Percentiles rank a stretch among this genome's conserved stretches.
These are phyloP conservation scores for Waltiozyma sp. DNA, from an alignment of 1,139 yeast species.

Conservation along the genomic window DNA sequence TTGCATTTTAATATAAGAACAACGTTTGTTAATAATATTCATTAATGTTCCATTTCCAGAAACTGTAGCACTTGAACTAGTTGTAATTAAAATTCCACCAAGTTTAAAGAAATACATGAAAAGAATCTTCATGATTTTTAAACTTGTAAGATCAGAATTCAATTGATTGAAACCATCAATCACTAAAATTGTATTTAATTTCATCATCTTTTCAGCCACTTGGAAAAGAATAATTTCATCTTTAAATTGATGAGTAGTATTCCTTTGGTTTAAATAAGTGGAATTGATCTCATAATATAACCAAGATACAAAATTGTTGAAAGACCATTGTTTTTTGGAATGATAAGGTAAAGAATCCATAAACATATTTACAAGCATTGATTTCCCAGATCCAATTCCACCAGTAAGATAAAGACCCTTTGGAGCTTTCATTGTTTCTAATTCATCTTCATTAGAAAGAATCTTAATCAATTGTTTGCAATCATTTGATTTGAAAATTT, in stretches of 20 bases:
- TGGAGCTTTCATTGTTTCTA: conserved; percentile 53
- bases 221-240: conserved; percentile 58
- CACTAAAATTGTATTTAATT: conserved; percentile 46
- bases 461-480: conserved; percentile 31
- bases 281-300: conserved; percentile 52
- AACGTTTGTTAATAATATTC: neutral
- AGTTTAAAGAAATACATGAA: conserved; percentile 60
- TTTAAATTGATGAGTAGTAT: conserved; percentile 1
- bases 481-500: conserved; percentile 2
- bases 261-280: conserved; percentile 33
- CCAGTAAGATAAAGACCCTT: conserved; percentile 60
- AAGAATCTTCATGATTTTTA: conserved; percentile 52
- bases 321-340: conserved; percentile 63
- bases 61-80: conserved; percentile 16
- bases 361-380: conserved; percentile 64
- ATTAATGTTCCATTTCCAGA: neutral
- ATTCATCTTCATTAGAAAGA: conserved; percentile 56
- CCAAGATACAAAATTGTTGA: conserved; percentile 59
- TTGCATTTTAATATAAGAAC: neutral
- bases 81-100: conserved; percentile 67
- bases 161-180: conserved; percentile 59
- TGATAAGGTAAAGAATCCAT: conserved; percentile 54
- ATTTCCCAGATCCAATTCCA: conserved; percentile 69
- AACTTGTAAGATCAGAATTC: conserved; percentile 56
- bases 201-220: conserved; percentile 55